phyloP scores from a whole-genome alignment of 2,329 filamentous ascomycete species.

The Ceratocystis cacaofunesta region DNA sequence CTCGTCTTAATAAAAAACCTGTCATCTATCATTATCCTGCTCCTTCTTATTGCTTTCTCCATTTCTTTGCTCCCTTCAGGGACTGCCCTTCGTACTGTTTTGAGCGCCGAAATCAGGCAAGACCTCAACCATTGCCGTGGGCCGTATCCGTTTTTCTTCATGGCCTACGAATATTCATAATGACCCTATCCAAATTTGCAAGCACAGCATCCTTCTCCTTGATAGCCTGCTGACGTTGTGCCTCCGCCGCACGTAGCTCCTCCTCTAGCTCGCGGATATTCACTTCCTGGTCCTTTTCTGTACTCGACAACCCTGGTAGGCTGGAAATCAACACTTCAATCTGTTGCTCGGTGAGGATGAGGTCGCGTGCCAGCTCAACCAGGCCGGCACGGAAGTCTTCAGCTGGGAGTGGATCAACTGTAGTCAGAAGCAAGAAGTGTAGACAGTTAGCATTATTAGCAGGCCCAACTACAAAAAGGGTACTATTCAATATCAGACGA shows the following conservation, averaged over 20 bases:
- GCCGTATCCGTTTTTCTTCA: conserved; percentile 25
- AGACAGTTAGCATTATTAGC: too few species aligned
- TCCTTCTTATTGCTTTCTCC: background rate
- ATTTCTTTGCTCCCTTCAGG: background rate
- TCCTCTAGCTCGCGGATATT: conserved; percentile 50
- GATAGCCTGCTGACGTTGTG: conserved; percentile 46
- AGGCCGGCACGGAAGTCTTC: conserved; percentile 54
- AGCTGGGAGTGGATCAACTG: conserved; percentile 46
- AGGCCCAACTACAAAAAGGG: too few species aligned
- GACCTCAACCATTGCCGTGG: background rate
- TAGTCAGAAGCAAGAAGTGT: background rate
- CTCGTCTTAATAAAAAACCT: background rate
- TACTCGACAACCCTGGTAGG: conserved; percentile 64
- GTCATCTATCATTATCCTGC: background rate
- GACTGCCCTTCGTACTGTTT: background rate
- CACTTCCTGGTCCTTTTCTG: conserved; percentile 59
- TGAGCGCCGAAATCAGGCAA: background rate
- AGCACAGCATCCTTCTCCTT: conserved; percentile 49
- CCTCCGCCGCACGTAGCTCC: conserved; percentile 48
- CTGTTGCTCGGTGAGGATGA: conserved; percentile 69
- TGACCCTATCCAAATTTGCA: conserved; percentile 43
- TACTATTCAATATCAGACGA: too few species aligned
- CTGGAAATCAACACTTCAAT: conserved; percentile 63
- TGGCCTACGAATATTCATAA: conserved; percentile 44
- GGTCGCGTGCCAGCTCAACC: conserved; percentile 58